A percentile compares a stretch with the other conserved stretches of the same genome.
phyloP scores from a whole-genome alignment of 441 rosid species.

The Jatropha multifida region DNA sequence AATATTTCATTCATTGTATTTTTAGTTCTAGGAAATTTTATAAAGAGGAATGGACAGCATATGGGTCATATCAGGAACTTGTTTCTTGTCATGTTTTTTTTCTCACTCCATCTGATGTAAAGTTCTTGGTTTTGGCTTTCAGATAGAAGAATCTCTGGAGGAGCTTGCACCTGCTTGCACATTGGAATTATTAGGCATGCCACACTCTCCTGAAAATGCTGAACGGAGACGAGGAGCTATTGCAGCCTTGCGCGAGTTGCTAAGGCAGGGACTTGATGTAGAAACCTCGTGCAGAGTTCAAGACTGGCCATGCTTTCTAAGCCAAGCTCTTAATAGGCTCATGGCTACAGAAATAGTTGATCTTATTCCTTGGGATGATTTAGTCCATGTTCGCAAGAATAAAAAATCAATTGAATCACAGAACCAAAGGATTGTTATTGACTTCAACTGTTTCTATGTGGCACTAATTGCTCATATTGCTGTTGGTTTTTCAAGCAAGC shows the following conservation, averaged over 20 bases:
- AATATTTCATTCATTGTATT: conserved; percentile 9
- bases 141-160: conserved; percentile 93
- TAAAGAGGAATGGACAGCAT: neutral
- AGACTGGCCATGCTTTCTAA: conserved; percentile 84
- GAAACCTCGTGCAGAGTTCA: conserved; percentile 82
- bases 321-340: conserved; percentile 71
- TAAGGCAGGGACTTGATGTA: conserved; percentile 89
- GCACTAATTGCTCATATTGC: conserved; percentile 83
- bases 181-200: conserved; percentile 84
- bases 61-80: neutral
- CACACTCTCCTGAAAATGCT: conserved; percentile 75
- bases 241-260: conserved; percentile 81
- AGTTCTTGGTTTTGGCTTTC: conserved; percentile 22
- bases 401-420: conserved; percentile 94
- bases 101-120: neutral
- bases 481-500: conserved; percentile 79
- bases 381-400: conserved; percentile 70
- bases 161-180: conserved; percentile 99
- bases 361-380: conserved; percentile 84
- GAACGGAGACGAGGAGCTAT: conserved; percentile 85
- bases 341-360: conserved; percentile 83
- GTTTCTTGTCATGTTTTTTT: neutral
- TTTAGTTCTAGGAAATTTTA: conserved; percentile 15
- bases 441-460: conserved; percentile 71
- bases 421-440: conserved; percentile 82